Conservation (phyloP, 2,329 filamentous ascomycete genomes). For the Fusarium graminum region DNA sequence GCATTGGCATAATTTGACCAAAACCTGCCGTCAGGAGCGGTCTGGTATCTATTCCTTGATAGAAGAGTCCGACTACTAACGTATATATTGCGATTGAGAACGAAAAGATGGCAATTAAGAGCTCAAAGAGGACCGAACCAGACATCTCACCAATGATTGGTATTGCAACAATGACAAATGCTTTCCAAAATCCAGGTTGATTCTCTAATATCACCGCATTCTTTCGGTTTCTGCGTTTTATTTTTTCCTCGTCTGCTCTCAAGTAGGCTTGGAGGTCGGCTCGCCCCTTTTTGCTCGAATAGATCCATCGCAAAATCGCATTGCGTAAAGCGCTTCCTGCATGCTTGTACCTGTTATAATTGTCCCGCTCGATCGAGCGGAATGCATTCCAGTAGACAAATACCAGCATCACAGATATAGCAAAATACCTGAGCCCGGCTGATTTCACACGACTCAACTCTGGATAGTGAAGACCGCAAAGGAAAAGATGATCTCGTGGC, state of each 20-base stretch:
- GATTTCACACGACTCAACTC: neutral
- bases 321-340: constrained; percentile 8
- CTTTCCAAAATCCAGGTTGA: constrained; percentile 7
- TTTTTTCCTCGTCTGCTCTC: neutral
- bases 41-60: constrained; percentile 4
- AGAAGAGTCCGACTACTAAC: constrained; percentile 8
- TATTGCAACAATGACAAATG: constrained; percentile 7
- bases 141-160: constrained; percentile 16
- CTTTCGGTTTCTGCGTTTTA: constrained; percentile 1
- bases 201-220: constrained; percentile 6
- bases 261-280: constrained; percentile 14
- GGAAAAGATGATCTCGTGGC: constrained; percentile 15
- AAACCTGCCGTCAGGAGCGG: constrained; percentile 9
- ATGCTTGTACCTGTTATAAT: neutral
- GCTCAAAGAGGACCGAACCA: constrained; percentile 24
- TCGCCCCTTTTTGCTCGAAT: neutral
- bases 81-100: constrained; percentile 19
- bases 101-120: constrained; percentile 12
- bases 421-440: constrained; percentile 5
- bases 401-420: constrained; percentile 11
- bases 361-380: constrained; percentile 19
- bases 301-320: constrained; percentile 10
- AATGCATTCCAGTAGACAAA: constrained; percentile 34
- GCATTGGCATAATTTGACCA: constrained; percentile 36
- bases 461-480: constrained; percentile 22